phyloP scores from a whole-genome alignment of 257 asterid species.

The Fraxinus quadrangulata region DNA sequence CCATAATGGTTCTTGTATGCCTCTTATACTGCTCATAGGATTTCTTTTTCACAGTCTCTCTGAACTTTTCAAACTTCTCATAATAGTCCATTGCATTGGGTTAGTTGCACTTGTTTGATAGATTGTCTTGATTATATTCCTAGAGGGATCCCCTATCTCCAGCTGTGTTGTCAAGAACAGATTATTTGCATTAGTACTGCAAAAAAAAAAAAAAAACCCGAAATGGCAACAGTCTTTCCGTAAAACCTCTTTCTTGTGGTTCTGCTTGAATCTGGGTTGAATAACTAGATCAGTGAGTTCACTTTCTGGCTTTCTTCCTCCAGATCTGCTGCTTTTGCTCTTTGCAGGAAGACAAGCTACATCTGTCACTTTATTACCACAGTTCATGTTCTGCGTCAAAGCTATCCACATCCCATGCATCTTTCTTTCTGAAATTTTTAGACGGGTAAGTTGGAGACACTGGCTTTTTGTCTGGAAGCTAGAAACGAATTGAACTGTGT shows the following conservation, averaged over 20 bases:
- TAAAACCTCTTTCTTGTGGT: conserved; percentile 25
- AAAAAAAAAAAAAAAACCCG: background rate
- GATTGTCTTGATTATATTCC: conserved; percentile 38
- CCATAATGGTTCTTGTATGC: too few relatives aligned
- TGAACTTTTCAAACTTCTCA: conserved; percentile 33
- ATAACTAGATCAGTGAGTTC: background rate
- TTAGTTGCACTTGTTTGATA: conserved; percentile 25
- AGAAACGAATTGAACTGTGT: background rate
- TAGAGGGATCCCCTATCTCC: conserved; percentile 34
- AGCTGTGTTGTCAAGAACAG: conserved; percentile 21
- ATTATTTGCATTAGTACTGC: background rate
- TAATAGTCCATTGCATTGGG: conserved; percentile 21
- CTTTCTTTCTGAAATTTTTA: background rate
- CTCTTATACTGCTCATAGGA: conserved; percentile 10
- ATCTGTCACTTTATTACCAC: conserved; percentile 22
- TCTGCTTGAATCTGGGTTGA: conserved; percentile 11
- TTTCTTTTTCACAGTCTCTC: conserved; percentile 23
- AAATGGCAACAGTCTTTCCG: conserved; percentile 21
- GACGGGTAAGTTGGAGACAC: background rate
- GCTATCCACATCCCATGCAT: conserved; percentile 38
- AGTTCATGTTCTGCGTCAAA: conserved; percentile 26
- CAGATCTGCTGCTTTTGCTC: conserved; percentile 12
- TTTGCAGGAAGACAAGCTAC: conserved; percentile 14
- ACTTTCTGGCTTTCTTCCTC: background rate
- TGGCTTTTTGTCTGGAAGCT: background rate